A percentile compares a stretch with the other conserved stretches of the same genome.
Evolutionary conservation across 352 stramenopile species (phyloP).

Genomic region (Aphanomyces astaci): DNA sequence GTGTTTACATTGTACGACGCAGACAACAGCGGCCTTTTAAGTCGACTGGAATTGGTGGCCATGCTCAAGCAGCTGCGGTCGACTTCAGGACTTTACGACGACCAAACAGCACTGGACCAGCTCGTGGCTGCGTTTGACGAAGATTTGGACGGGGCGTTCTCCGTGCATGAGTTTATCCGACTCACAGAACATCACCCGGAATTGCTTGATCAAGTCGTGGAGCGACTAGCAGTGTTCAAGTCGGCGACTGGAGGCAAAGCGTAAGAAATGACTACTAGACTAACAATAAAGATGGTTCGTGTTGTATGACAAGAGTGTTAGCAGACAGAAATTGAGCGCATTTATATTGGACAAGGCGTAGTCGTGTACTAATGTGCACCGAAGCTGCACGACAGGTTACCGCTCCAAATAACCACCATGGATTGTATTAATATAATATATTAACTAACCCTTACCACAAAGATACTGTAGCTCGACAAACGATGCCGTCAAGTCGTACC

Average conservation of each 20-base stretch:
- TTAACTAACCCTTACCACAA: too few relatives aligned
- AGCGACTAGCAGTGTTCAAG: background rate
- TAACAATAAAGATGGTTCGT: background rate
- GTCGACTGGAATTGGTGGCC: slow-evolving; percentile 34
- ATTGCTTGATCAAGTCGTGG: background rate
- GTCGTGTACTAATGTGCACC: too few relatives aligned
- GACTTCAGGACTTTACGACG: background rate
- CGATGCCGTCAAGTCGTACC: too few relatives aligned
- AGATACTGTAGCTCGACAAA: too few relatives aligned
- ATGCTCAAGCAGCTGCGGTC: slow-evolving; percentile 36
- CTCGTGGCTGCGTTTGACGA: background rate
- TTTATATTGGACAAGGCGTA: too few relatives aligned
- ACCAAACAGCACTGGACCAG: background rate
- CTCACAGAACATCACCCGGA: background rate
- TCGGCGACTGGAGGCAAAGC: background rate
- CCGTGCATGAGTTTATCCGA: background rate
- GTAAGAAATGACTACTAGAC: background rate
- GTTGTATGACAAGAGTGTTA: too few relatives aligned
- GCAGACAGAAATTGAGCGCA: too few relatives aligned
- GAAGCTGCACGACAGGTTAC: too few relatives aligned
- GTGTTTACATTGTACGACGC: slow-evolving; percentile 58
- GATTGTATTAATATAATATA: too few relatives aligned
- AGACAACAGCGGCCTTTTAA: slow-evolving; percentile 48
- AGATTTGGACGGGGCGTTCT: background rate
- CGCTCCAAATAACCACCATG: too few relatives aligned